Evolutionary conservation across 2,329 filamentous ascomycete species (phyloP), one percentile per base, ranked within the genome.

Genomic region (Penicillium sp.): DNA sequence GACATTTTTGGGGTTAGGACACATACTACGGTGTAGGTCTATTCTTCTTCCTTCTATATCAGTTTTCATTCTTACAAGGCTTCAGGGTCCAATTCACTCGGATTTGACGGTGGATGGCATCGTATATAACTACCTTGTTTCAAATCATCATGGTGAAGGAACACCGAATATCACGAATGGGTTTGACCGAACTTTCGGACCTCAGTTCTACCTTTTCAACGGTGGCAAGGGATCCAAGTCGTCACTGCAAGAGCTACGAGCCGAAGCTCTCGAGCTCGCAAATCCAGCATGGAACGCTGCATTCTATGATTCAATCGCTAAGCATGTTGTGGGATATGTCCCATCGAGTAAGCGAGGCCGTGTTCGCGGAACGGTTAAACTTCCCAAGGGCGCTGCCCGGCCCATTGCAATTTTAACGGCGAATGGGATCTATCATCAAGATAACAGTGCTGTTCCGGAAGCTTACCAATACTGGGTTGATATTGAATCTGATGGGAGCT

Each of bases 101-200:
- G 87, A 89, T 66, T 75, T 89, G 6, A 82, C 82, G 0, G 87
- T 89, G 0, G 87, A 89, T 65, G 86, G 86, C 0, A 88, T 89
- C 51, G 80, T 89, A 0, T 88, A 89, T 71, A 87, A 89, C 68
- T 89, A 89, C 67, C 82, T 85, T 72, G 81, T 84, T 6, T 86
- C 83, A 0, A 88, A 88, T 61, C 86, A 89, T 64, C 86, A 89
- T 57, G 86, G 87, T 6, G 84, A 85, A 60, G 83, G 84, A 45
- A 85, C 84, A 14, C 86, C 87, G 6, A 87, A 88, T 65, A 88
- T 89, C 66, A 87, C 84, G 0, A 73, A 85, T 62, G 87, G 87
- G 0, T 88, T 88, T 64, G 86, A 89, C 66, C 80, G 86, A 2
- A 89, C 87, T 0, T 88, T 88, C 68, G 87, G 87, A 1, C 87